Evolutionary conservation across 139 green algal species (phyloP).

Genomic region (Pedinophyceae sp.): DNA sequence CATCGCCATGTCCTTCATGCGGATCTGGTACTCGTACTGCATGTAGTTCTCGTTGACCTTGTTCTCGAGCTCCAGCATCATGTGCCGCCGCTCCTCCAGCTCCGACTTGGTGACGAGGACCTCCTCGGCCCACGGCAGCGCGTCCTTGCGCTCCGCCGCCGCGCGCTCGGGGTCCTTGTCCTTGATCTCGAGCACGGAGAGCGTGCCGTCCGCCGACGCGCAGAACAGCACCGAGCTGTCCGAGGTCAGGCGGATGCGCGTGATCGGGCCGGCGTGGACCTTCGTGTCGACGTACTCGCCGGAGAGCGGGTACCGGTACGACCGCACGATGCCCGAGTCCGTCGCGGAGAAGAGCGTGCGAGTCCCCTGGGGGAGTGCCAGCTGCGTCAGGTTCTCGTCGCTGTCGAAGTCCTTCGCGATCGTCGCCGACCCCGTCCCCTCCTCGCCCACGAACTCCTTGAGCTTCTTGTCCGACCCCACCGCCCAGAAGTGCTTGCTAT

Average conservation of each 20-base stretch:
- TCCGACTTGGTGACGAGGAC: conserved; percentile 70
- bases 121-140: conserved; percentile 56
- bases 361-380: conserved; percentile 16
- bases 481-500: conserved; percentile 46
- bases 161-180: conserved; percentile 34
- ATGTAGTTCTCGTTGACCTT: conserved; percentile 21
- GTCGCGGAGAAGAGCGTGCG: conserved; percentile 60
- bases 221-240: conserved; percentile 58
- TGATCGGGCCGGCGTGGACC: conserved; percentile 36
- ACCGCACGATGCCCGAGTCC: conserved; percentile 44
- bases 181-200: conserved; percentile 61
- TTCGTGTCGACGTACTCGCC: conserved; percentile 31
- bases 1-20: conserved; percentile 71
- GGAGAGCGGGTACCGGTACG: conserved; percentile 66
- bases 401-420: conserved; percentile 58
- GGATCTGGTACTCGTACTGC: conserved; percentile 55
- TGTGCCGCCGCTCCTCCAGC: conserved; percentile 62
- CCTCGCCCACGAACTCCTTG: conserved; percentile 62
- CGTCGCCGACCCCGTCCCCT: conserved; percentile 27
- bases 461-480: conserved; percentile 56
- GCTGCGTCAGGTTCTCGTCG: conserved; percentile 15
- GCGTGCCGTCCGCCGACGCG: conserved; percentile 46
- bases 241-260: conserved; percentile 33
- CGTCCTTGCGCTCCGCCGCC: conserved; percentile 19
- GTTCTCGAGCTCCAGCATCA: conserved; percentile 66